Percentiles rank a stretch among this genome's conserved stretches.
Conservation (phyloP, 345 rosid species). For the Cardamine chenopodiifolia region DNA sequence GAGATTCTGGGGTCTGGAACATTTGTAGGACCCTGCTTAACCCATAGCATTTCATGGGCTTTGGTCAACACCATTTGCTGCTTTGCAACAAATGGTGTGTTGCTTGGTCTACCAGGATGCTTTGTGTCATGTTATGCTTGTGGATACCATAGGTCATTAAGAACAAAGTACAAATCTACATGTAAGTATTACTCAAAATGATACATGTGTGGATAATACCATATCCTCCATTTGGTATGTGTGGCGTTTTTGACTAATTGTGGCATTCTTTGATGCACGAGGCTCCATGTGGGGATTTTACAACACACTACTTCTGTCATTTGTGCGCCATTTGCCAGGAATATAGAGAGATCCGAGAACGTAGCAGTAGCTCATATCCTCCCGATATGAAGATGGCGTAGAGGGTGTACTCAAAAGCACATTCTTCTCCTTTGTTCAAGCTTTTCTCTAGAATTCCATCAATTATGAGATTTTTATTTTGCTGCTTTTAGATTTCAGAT, state of each 20-base stretch:
- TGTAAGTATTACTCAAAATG: slow-evolving; percentile 48
- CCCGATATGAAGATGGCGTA: slow-evolving; percentile 50
- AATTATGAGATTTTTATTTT: no score
- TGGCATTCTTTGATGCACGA: slow-evolving; percentile 54
- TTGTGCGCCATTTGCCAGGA: slow-evolving; percentile 93
- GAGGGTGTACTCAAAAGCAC: no score
- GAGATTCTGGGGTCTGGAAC: slow-evolving; percentile 89
- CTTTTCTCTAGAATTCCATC: no score
- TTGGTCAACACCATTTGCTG: slow-evolving; percentile 71
- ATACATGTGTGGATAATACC: background rate
- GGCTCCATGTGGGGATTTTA: slow-evolving; percentile 83
- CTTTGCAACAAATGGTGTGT: slow-evolving; percentile 66
- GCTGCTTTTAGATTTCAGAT: no score
- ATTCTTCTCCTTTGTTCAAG: no score
- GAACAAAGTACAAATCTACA: slow-evolving; percentile 70
- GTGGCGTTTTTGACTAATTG: background rate
- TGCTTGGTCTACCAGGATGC: slow-evolving; percentile 86
- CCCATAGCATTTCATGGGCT: slow-evolving; percentile 76
- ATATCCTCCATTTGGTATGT: background rate
- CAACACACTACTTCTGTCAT: slow-evolving; percentile 88
- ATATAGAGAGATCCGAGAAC: slow-evolving; percentile 76
- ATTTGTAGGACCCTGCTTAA: slow-evolving; percentile 72
- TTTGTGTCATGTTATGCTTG: slow-evolving; percentile 84
- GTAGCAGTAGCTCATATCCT: slow-evolving; percentile 44
- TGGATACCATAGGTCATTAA: slow-evolving; percentile 69